Evolutionary conservation across 192 early-diverging fungal genomes (phyloP).

Genomic region (Lunasporangiospora selenospora): DNA sequence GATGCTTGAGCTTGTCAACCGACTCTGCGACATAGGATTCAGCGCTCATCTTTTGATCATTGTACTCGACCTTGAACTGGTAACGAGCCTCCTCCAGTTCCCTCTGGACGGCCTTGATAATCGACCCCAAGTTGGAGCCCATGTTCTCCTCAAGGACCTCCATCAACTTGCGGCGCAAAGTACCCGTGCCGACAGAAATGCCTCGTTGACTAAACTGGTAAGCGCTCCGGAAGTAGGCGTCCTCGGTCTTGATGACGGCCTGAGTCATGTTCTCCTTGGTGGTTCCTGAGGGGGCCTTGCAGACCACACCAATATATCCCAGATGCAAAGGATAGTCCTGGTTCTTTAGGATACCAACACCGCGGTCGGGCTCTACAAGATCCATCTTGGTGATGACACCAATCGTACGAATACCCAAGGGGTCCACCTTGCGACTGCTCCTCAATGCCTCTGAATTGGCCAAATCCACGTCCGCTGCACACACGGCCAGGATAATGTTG

Average conservation of each 20-base stretch:
- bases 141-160: slow-evolving; percentile 92
- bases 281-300: slow-evolving; percentile 62
- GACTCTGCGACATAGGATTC: slow-evolving; percentile 97
- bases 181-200: slow-evolving; percentile 84
- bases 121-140: slow-evolving; percentile 79
- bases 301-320: slow-evolving; percentile 97
- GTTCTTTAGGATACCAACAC: slow-evolving; percentile 83
- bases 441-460: slow-evolving; percentile 86
- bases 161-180: slow-evolving; percentile 88
- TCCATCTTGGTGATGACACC: slow-evolving; percentile 91
- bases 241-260: slow-evolving; percentile 60
- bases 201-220: slow-evolving; percentile 66
- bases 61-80: slow-evolving; percentile 99
- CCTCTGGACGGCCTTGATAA: slow-evolving; percentile 92
- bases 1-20: slow-evolving; percentile 91
- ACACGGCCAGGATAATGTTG: slow-evolving; percentile 88
- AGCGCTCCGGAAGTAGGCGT: slow-evolving; percentile 61
- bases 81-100: slow-evolving; percentile 96
- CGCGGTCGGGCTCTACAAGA: slow-evolving; percentile 81
- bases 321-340: slow-evolving; percentile 93
- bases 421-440: slow-evolving; percentile 80
- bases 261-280: slow-evolving; percentile 57
- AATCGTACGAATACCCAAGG: slow-evolving; percentile 79
- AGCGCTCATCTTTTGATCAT: slow-evolving; percentile 92
- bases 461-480: slow-evolving; percentile 84